Conservation (phyloP, 2,329 filamentous ascomycete species). For the Sporothrix pallida region DNA sequence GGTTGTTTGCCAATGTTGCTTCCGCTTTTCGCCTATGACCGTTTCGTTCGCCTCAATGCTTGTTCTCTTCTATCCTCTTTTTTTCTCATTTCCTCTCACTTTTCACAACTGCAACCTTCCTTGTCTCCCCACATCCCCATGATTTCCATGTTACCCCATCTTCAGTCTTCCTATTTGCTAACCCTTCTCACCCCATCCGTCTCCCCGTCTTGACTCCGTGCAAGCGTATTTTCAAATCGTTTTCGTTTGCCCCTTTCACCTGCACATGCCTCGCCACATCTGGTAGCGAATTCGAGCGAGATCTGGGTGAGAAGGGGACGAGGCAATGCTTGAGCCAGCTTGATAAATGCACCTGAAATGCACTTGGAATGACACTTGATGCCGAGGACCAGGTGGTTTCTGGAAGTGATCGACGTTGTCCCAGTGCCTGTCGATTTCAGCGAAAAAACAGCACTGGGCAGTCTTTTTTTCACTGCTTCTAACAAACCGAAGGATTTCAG, state of each 20-base stretch:
- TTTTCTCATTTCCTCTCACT: not conserved
- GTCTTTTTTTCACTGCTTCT: not conserved
- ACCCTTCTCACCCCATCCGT: not conserved
- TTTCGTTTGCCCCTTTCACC: not conserved
- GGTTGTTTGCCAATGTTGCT: conserved; percentile 5
- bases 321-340: not conserved
- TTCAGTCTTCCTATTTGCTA: not conserved
- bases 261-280: not conserved
- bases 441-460: not conserved
- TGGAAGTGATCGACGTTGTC: not conserved
- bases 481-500: no score
- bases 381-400: not conserved
- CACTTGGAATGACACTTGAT: not conserved
- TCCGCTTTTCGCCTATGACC: not conserved
- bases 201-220: no score
- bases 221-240: not conserved
- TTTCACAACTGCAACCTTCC: no score
- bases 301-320: not conserved
- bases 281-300: conserved; percentile 1
- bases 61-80: not conserved
- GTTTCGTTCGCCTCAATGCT: no score
- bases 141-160: not conserved
- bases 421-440: not conserved
- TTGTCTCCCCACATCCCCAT: conserved; percentile 7
- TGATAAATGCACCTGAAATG: not conserved